A percentile compares a stretch with the other conserved stretches of the same genome.
Conservation (phyloP, 768 basidiomycete species). For the Boletus reticuloceps region DNA sequence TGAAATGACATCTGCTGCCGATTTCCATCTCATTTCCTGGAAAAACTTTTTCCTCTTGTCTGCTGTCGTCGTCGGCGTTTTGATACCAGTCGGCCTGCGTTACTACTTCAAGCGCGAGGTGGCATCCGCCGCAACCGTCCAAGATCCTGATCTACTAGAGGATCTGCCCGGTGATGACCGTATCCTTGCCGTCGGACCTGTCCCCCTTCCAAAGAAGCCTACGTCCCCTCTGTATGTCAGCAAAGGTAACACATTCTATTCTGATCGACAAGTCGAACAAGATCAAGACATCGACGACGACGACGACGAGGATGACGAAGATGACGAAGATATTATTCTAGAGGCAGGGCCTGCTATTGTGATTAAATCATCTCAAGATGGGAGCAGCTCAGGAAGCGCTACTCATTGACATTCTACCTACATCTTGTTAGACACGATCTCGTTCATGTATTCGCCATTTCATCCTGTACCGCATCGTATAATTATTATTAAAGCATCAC, state of each 20-base stretch:
- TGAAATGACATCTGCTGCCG: conserved; percentile 90
- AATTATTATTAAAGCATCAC: neutral
- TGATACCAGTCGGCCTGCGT: conserved; percentile 88
- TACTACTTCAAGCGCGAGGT: conserved; percentile 76
- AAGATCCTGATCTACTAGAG: conserved; percentile 34
- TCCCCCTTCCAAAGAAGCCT: conserved; percentile 40
- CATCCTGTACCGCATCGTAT: conserved; percentile 10
- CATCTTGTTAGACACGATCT: conserved; percentile 4
- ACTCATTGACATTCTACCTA: conserved; percentile 14
- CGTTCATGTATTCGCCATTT: conserved; percentile 14
- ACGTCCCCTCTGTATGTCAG: conserved; percentile 33
- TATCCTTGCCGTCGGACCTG: conserved; percentile 58
- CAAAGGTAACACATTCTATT: conserved; percentile 38
- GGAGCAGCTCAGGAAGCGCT: conserved; percentile 23
- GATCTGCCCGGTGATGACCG: conserved; percentile 40
- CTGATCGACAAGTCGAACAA: conserved; percentile 48
- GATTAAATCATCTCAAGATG: conserved; percentile 34
- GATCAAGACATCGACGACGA: conserved; percentile 65
- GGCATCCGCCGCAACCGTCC: conserved; percentile 35
- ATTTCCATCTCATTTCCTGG: conserved; percentile 93
- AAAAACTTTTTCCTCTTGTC: conserved; percentile 83
- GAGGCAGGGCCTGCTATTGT: conserved; percentile 68
- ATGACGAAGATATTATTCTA: conserved; percentile 68
- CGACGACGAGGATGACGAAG: conserved; percentile 35
- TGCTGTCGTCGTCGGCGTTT: conserved; percentile 85